Base-by-base conservation (phyloP, 1,284 basidiomycete genomes). In the Ceratobasidium sp. region DNA sequence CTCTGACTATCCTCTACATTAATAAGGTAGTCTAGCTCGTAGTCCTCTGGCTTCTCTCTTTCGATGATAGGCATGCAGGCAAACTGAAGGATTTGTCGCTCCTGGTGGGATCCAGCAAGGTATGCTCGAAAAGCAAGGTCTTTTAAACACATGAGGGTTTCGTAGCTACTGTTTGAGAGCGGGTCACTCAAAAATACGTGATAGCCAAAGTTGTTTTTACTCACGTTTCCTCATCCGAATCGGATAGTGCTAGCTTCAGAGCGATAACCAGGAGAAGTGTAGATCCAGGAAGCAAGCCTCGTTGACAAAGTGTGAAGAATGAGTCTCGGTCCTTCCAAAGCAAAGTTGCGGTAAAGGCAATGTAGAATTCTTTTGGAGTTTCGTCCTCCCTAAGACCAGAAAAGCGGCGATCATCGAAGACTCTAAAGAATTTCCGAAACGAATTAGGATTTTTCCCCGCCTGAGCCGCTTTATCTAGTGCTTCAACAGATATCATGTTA, bases 281-380 rank as follows among this genome's bases (percentile, higher is more conserved):
- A 44, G 15, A 64, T n/a, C 62, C 62, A 17, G 62, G 62, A 5
- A 64, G 42, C 9, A 64, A 23, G 4, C 62, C 62, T 20, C 38
- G 28, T 4, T 13, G 15, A 42, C 62, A 64, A 3, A 64, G 62
- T n/a, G 23, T 64, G n/a, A 64, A 64, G 26, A 64, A 64, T 17
- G 17, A 44, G 9, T 33, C 38, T 20, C 62, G 33, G 26, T 44
- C 62, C 1, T 5, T 9, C 33, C 33, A 64, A 3, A 64, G 5
- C 17, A 38, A 3, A 17, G 15, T 56, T 13, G 38, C 7, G 17
- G 44, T 20, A n/a, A 13, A 7, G 20, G 2, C 13, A 15, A 33
- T 3, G 40, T 42, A 44, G 7, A 42, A 15, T 23, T n/a, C 38
- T n/a, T 40, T 10, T 42, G 23, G 38, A 38, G 23, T 44, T 13